phyloP scores from a whole-genome alignment of 2,329 filamentous ascomycete species.

The Neonectria magnoliae region DNA sequence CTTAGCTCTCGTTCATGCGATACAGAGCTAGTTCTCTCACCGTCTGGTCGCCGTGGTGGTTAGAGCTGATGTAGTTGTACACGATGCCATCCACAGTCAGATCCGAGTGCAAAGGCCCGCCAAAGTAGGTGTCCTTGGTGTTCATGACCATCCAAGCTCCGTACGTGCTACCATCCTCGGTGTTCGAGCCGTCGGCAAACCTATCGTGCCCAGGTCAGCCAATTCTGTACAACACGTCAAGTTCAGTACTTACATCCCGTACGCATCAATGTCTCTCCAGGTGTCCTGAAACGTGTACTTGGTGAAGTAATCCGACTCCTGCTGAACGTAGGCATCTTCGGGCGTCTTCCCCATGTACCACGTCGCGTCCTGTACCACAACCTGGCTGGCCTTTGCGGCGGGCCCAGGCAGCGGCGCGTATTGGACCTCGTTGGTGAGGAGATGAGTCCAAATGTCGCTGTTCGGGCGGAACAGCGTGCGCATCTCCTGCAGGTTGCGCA shows the following conservation, averaged over 20 bases:
- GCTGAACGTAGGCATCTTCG: constrained; percentile 63
- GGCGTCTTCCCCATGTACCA: constrained; percentile 67
- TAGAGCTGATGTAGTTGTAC: constrained; percentile 71
- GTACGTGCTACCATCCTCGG: constrained; percentile 61
- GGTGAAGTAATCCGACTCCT: constrained; percentile 70
- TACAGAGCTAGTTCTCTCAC: constrained; percentile 3
- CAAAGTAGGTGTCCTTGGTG: constrained; percentile 70
- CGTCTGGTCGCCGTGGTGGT: constrained; percentile 70
- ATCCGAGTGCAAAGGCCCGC: constrained; percentile 70
- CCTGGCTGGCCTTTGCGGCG: constrained; percentile 49
- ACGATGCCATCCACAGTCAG: constrained; percentile 72
- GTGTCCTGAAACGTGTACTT: constrained; percentile 71
- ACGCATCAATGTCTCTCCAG: constrained; percentile 67
- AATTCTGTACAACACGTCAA: too few relatives aligned
- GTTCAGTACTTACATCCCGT: constrained; percentile 55
- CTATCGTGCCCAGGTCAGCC: constrained; percentile 25
- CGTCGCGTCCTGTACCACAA: constrained; percentile 71
- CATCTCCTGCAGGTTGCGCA: constrained; percentile 69
- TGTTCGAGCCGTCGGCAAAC: constrained; percentile 52
- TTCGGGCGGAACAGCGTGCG: constrained; percentile 70
- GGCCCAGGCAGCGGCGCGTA: constrained; percentile 59
- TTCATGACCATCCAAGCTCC: constrained; percentile 74
- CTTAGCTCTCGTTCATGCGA: constrained; percentile 10
- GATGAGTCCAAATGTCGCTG: constrained; percentile 68
- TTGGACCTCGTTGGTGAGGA: constrained; percentile 65